Evolutionary conservation across 164 flowering plant genomes (phyloP), one percentile per base, ranked within the genome.

Genomic region (Stephania japonica): DNA sequence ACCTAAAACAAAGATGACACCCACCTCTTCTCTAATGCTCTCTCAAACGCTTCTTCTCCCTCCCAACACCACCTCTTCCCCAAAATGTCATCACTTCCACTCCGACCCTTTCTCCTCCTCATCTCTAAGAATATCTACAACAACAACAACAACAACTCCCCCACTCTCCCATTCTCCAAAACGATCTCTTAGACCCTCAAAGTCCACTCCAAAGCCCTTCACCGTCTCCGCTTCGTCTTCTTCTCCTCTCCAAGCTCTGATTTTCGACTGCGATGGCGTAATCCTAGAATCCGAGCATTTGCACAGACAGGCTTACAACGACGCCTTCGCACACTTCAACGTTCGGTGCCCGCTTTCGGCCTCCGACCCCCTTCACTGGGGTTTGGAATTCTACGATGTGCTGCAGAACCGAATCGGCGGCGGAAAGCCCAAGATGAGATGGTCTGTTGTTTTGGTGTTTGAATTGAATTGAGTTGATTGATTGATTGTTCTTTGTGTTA

Each of bases 391-490:
- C 80, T 93, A 95, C 72, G 99, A 95, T n/a, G 87, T 53, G 75
- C 85, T 95, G 68, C 99, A 95, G 90, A 95, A 95, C 72, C 88
- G 42, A 4, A 83, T 95, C 56, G 98, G 98, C 24, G 98, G 99
- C 2, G 99, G 99, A 25, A 95, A 93, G 75, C 99, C 99, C 53
- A 95, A 95, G 76, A 93, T 95, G 98, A 83, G 99, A 83, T 93
- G 98, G 98, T 91, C 26, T 10, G 67, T 64, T 63, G 44, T 62
- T 67, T 71, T 53, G 69, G 27, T 75, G 65, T 42, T 8, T 19
- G 14, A 21, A 47, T 42, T 21, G 66, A 4, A 24, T 63, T 65
- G 25, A 13, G 13, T 24, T n/a, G 5, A 10, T 26, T 69, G 18
- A 9, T 76, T 68, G 7, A 13, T 23, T 67, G n/a, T 25, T 73